Percentiles rank a stretch among this genome's conserved stretches.
Evolutionary conservation across 2,329 filamentous ascomycete species (phyloP).

Genomic region (Phyllosticta citribraziliensis): DNA sequence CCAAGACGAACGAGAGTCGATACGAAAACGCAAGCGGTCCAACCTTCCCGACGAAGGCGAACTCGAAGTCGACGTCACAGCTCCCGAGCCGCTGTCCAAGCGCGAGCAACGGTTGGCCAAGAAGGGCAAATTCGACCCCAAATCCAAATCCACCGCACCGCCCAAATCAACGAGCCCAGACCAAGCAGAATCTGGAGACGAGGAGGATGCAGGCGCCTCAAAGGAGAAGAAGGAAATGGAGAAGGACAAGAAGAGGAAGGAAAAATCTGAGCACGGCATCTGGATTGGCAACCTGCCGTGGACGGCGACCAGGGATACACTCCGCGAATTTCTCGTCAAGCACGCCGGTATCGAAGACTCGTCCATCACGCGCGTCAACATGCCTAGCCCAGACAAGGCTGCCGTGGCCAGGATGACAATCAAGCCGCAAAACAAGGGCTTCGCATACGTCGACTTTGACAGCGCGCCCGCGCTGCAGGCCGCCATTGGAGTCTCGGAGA

Average conservation of each 20-base stretch:
- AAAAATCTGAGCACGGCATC: constrained; percentile 71
- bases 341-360: constrained; percentile 50
- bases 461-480: constrained; percentile 57
- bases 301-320: constrained; percentile 59
- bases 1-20: constrained; percentile 3
- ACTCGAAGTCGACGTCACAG: constrained; percentile 78
- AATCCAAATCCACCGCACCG: constrained; percentile 10
- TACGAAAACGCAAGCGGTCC: constrained; percentile 47
- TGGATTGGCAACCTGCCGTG: constrained; percentile 98
- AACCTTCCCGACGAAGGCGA: constrained; percentile 40
- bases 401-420: constrained; percentile 31
- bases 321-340: constrained; percentile 71
- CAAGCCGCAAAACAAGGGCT: constrained; percentile 72
- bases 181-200: constrained; percentile 10
- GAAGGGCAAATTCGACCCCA: constrained; percentile 54
- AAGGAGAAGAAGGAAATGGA: constrained; percentile 13
- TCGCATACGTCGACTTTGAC: constrained; percentile 90
- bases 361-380: constrained; percentile 73
- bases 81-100: constrained; percentile 93
- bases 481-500: constrained; percentile 82
- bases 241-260: constrained; percentile 20
- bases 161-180: constrained; percentile 11
- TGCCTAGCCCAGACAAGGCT: constrained; percentile 49
- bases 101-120: constrained; percentile 84
- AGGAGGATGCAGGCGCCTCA: constrained; percentile 22